Evolutionary conservation across 192 early-diverging fungal species (phyloP).

Genomic region (Obelidium mucronatum): DNA sequence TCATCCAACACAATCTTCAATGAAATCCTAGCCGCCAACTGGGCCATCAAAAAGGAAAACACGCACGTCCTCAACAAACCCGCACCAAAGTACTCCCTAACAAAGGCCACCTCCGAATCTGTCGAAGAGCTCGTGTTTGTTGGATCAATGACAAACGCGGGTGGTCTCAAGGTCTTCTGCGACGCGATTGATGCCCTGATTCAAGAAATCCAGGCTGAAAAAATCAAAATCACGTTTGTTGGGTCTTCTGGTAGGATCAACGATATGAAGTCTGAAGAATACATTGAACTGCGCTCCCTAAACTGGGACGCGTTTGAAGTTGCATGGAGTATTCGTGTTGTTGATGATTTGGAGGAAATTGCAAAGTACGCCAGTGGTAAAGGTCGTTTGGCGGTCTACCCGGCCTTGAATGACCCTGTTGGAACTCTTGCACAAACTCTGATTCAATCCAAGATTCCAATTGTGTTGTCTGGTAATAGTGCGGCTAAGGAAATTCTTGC

Average conservation of each 20-base stretch:
- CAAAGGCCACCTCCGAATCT: background rate
- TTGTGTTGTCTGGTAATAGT: slow-evolving; percentile 28
- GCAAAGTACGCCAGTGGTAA: slow-evolving; percentile 23
- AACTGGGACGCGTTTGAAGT: slow-evolving; percentile 46
- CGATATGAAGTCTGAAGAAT: slow-evolving; percentile 47
- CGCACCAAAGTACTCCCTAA: slow-evolving; percentile 14
- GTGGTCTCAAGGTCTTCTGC: slow-evolving; percentile 49
- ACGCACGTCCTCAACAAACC: slow-evolving; percentile 28
- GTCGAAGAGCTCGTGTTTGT: slow-evolving; percentile 50
- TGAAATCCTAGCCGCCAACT: slow-evolving; percentile 14
- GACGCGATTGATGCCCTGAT: slow-evolving; percentile 46
- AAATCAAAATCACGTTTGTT: slow-evolving; percentile 41
- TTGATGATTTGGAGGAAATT: slow-evolving; percentile 21
- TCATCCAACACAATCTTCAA: slow-evolving; percentile 43
- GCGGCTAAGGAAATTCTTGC: slow-evolving; percentile 38
- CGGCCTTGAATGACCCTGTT: slow-evolving; percentile 36
- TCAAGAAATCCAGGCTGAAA: background rate
- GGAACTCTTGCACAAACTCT: slow-evolving; percentile 34
- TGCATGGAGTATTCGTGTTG: slow-evolving; percentile 28
- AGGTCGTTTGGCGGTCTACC: slow-evolving; percentile 37
- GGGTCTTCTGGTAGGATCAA: slow-evolving; percentile 29
- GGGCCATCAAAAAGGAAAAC: slow-evolving; percentile 32
- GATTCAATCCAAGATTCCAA: slow-evolving; percentile 30
- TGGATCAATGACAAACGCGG: slow-evolving; percentile 35
- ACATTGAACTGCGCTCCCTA: slow-evolving; percentile 40